Evolutionary conservation across 2,329 filamentous ascomycete genomes (phyloP), one percentile per base, ranked within the genome.

Genomic region (Monosporascus sp.): DNA sequence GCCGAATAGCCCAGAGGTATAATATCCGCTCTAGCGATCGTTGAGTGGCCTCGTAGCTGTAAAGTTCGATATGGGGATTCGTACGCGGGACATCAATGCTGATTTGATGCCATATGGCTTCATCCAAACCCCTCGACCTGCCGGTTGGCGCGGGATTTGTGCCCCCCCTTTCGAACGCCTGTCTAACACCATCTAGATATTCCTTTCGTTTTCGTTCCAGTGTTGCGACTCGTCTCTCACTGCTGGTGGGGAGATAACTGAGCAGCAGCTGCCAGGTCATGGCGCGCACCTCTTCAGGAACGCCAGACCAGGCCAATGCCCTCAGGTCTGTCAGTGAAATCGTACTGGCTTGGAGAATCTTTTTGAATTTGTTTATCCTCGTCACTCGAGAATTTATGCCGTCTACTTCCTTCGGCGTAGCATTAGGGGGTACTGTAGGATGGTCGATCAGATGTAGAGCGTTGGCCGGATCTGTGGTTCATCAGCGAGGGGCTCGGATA

Each of bases 71-170:
- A 71, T 97, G 94, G 11, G 94, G 94, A 67, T 96, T 97, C 4
- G 94, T 99, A 49, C 94, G 85, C 3, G 94, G 94, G 22, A 97
- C 90, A 67, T 99, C 94, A 65, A 99, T 99, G 71, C 91, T 97
- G 72, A 99, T 97, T 68, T 99, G 94, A 74, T 99, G 94, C 94
- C 94, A 99, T 54, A 99, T 86, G n/a, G 90, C 88, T 74, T 99
- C 94, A 63, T 99, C 95, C 18, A 99, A 74, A 2, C 92, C 93
- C 56, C 82, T 74, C 7, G 76, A 69, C 58, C 79, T 78, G 15
- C 79, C 76, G 4, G 72, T 60, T 1, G 77, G 60, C 15, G 68
- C 58, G 35, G 69, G 63, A 57, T 65, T 70, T 9, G 62, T 69
- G 51, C 89, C 82, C 2, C 85, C 83, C 57, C 87, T 72, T 57